Percentiles rank a stretch among this genome's conserved stretches.
Evolutionary conservation across 1,284 basidiomycete species (phyloP).

Genomic region (Cryptococcus sp.): DNA sequence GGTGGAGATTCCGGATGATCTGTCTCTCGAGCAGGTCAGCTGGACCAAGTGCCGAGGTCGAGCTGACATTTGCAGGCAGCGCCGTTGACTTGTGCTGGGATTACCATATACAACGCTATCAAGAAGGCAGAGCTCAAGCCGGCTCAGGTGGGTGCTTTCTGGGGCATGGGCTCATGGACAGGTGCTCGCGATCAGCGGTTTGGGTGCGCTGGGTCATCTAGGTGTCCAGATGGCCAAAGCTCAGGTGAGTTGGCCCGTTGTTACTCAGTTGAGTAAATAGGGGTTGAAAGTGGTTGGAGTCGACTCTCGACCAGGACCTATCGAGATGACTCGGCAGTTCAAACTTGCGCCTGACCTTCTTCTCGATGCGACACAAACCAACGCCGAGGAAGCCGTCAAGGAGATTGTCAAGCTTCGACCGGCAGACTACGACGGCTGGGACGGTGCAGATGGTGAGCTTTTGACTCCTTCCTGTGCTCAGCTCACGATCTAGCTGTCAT

Average conservation of each 20-base stretch:
- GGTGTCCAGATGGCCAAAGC: slow-evolving; percentile 31
- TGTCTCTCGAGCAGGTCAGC: slow-evolving; percentile 24
- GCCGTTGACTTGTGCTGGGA: slow-evolving; percentile 26
- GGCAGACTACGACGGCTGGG: slow-evolving; percentile 18
- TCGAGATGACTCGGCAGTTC: slow-evolving; percentile 8
- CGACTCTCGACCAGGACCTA: slow-evolving; percentile 16
- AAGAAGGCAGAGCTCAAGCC: slow-evolving; percentile 18
- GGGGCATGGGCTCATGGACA: neutral
- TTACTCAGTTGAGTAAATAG: neutral
- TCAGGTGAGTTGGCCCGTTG: slow-evolving; percentile 13
- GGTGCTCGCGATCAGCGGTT: slow-evolving; percentile 25
- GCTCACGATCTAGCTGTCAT: slow-evolving; percentile 9
- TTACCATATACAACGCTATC: slow-evolving; percentile 26
- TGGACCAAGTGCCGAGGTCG: neutral
- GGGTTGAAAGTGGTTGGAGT: slow-evolving; percentile 20
- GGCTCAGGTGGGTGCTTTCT: slow-evolving; percentile 4
- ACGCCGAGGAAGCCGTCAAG: slow-evolving; percentile 11
- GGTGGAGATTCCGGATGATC: slow-evolving; percentile 14
- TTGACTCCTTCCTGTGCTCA: neutral
- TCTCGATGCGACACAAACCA: slow-evolving; percentile 14
- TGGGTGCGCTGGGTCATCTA: slow-evolving; percentile 24
- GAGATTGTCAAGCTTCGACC: slow-evolving; percentile 13
- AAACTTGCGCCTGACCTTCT: slow-evolving; percentile 14
- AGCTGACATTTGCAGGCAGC: slow-evolving; percentile 16
- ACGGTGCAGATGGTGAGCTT: slow-evolving; percentile 18